Conservation (phyloP, 164 flowering plant genomes). For the Macadamia integrifolia region DNA sequence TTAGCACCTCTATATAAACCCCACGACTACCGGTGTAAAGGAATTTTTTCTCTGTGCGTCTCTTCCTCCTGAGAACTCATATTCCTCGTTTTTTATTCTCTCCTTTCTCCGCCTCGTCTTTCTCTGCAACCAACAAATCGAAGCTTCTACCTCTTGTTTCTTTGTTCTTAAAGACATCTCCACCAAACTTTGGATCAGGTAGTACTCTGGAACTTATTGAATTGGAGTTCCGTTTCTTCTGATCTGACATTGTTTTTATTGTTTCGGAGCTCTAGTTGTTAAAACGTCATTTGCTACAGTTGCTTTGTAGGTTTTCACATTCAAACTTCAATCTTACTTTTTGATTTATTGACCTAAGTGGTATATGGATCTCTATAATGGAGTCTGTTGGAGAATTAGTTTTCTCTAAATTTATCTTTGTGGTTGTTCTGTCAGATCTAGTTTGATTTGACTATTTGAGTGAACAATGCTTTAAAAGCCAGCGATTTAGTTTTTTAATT, state of each 20-base stretch:
- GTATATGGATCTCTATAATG: neutral
- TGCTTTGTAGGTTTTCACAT: neutral
- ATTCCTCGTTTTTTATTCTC: constrained; percentile 7
- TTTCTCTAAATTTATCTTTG: neutral
- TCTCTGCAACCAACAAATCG: neutral
- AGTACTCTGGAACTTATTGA: neutral
- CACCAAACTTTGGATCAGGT: constrained; percentile 3
- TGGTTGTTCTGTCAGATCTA: constrained; percentile 11
- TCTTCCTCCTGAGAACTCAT: constrained; percentile 1
- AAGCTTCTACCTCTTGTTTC: neutral
- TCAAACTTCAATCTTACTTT: neutral
- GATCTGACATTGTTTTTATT: neutral
- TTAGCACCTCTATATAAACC: no score
- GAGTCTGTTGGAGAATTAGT: neutral
- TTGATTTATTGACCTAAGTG: neutral
- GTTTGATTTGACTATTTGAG: constrained; percentile 5
- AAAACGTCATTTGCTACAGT: neutral
- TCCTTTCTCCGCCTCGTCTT: neutral
- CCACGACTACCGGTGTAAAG: no score
- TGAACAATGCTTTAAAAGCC: neutral
- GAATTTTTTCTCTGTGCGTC: neutral
- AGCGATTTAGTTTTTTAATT: neutral
- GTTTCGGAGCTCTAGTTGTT: neutral
- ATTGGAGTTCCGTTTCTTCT: neutral
- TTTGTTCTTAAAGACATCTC: neutral